A percentile compares a stretch with the other conserved stretches of the same genome.
Conservation (phyloP, 495 filamentous ascomycete species). For the Xylaria scruposa region DNA sequence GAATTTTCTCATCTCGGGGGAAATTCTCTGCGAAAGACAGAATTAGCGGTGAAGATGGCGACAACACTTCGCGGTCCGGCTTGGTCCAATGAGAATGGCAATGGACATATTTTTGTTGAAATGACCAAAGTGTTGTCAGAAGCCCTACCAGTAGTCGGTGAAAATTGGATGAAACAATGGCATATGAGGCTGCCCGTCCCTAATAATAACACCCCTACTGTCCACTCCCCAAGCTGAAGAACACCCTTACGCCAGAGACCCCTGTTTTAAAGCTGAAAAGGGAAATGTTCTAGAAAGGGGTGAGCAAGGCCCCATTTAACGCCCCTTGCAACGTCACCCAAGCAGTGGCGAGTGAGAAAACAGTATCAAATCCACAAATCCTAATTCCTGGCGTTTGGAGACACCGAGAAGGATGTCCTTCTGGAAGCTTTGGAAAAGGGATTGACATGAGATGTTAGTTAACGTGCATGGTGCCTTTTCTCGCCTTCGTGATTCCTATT, state of each 20-base stretch:
- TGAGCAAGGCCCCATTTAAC: not conserved
- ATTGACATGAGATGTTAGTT: not conserved
- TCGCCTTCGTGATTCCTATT: too few relatives aligned
- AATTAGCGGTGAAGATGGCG: slow-evolving; percentile 22
- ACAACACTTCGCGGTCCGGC: not conserved
- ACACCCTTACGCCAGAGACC: not conserved
- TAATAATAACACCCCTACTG: slow-evolving; percentile 15
- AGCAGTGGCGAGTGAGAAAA: slow-evolving; percentile 1
- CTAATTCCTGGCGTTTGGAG: not conserved
- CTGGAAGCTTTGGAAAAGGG: slow-evolving; percentile 14
- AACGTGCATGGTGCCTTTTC: too few relatives aligned
- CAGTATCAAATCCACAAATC: slow-evolving; percentile 1
- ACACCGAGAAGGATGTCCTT: slow-evolving; percentile 1
- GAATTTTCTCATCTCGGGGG: not conserved
- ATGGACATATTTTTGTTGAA: not conserved
- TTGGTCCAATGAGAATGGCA: not conserved
- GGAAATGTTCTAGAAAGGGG: slow-evolving; percentile 27
- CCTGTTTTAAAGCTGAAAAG: slow-evolving; percentile 10
- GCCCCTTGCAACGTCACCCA: not conserved
- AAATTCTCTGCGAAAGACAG: slow-evolving; percentile 5
- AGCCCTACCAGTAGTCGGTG: slow-evolving; percentile 8
- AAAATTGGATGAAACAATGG: slow-evolving; percentile 10
- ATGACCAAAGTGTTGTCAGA: slow-evolving; percentile 13
- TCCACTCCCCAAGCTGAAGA: slow-evolving; percentile 17
- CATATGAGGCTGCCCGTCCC: slow-evolving; percentile 4